Base-by-base conservation (phyloP, 192 early-diverging fungal species). In the Mortierella antarctica region DNA sequence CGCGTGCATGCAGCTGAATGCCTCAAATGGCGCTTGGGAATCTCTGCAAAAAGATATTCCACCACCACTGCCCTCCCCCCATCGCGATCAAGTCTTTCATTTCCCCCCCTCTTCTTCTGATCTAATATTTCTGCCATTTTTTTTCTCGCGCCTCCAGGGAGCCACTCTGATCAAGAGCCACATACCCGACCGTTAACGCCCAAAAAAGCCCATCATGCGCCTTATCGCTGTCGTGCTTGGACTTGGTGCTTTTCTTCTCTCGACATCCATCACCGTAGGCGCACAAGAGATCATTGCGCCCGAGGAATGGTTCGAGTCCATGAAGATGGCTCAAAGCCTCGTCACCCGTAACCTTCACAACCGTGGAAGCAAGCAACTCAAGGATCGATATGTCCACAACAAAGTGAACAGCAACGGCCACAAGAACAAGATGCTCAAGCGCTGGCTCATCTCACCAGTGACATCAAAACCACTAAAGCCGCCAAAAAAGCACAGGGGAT, bases 241-340 rank as follows among this genome's bases (percentile, higher is more conserved):
- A 40, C 17, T 70, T n/a, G 67, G 6, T 17, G 21, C 65, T 53
- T 4, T 70, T n/a, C 15, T 68, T 40, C 15, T 57, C 65, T 67
- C 54, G 15, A 12, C n/a, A 6, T 5, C 41, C 4, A 17, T 41
- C 20, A 21, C 59, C 14, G 62, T 64, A 20, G 44, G 50, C 5
- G 74, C 74, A 6, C 74, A 77, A 21, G 74, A 77, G 56, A 57
- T 77, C 44, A 55, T 47, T 12, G 74, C 74, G 10, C 59, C 60
- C 20, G 74, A 77, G 62, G 74, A 77, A 58, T 77, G 74, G 74
- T 51, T 77, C 56, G 62, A 77, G 56, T 61, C 56, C 54, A 48
- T 77, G 18, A 77, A 70, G 46, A 9, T 77, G 6, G 49, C 59
- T 44, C 74, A 52, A 11, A 13, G 42, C 5, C 73, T 75, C n/a